Base-by-base conservation (phyloP, 805 yeast genomes). In the Citeromyces matritensis region DNA sequence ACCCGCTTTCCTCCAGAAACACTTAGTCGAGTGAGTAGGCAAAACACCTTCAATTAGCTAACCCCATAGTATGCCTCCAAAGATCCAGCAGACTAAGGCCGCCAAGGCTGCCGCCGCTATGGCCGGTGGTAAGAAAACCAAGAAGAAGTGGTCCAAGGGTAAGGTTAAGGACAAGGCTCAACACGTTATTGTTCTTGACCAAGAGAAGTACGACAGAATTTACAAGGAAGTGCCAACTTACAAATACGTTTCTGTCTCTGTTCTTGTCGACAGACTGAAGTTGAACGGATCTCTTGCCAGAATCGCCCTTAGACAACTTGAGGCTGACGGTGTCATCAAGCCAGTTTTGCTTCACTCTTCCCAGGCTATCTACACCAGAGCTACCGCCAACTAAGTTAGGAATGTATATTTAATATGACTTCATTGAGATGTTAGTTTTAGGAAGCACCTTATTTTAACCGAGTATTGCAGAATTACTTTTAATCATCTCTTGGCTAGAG, bases 71-170 rank as follows among this genome's bases (percentile, higher is more conserved):
- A 84, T 88, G 96, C 95, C 96, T 69, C 95, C 95, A 75, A 88
- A 88, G 73, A 73, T 83, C 72, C 96, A 88, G 78, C 86, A 84
- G 69, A 80, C 95, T 60, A 88, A 88, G 75, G 96, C 96, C 69
- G 96, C 95, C 61, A 88, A 88, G 76, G 95, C 95, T 61, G 96
- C 97, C 60, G 97, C 97, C 73, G 97, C 96, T 66, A 73, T 84
- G 79, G 95, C 96, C 65, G 96, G 96, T 81, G 95, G 96, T 79
- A 86, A 86, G 82, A 85, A 88, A 63, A 84, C 95, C 69, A 91
- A 91, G 85, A 88, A 91, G 94, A 91, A 91, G 95, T 91, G 97
- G 98, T 82, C 94, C 81, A 86, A 88, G 79, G 95, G 95, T 69
- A 85, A 93, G 79, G 95, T 85, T 67, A 91, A 93, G 86, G 99